Conservation (phyloP, 108 stramenopile species). For the Nitzschia sp. region DNA sequence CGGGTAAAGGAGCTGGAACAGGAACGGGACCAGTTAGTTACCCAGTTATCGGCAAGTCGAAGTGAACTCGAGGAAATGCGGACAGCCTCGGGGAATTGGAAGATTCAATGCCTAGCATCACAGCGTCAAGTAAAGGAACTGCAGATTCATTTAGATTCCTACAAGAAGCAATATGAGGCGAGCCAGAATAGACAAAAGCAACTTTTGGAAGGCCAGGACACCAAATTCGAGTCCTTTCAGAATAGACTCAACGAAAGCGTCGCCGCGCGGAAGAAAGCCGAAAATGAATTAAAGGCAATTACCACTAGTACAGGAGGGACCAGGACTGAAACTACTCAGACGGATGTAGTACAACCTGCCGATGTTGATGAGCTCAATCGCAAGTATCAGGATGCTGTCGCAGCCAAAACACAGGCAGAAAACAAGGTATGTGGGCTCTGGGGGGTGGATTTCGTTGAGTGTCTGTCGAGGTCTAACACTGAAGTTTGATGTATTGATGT, state of each 20-base stretch:
- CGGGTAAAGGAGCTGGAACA: neutral
- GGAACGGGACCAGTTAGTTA: neutral
- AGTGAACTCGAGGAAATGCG: neutral
- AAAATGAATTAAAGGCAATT: neutral
- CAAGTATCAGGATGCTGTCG: neutral
- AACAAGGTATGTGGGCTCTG: neutral
- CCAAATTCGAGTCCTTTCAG: constrained; percentile 1
- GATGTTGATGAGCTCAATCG: neutral
- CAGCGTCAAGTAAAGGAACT: constrained; percentile 12
- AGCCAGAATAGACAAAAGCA: neutral
- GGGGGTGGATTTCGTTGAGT: too few relatives aligned
- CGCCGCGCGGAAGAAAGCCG: constrained; percentile 7
- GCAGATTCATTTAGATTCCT: neutral
- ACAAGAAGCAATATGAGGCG: constrained; percentile 1
- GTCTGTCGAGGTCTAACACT: too few relatives aligned
- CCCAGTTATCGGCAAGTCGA: neutral
- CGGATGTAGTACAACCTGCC: too few relatives aligned
- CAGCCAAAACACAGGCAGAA: neutral
- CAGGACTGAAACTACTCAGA: neutral
- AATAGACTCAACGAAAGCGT: constrained; percentile 3
- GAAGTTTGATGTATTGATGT: too few relatives aligned
- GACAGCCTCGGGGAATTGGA: neutral
- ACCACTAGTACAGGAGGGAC: neutral
- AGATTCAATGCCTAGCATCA: constrained; percentile 5
- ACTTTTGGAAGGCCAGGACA: constrained; percentile 1